phyloP scores from a whole-genome alignment of 805 yeast genomes.

The Kurtzmaniella cleridarum region DNA sequence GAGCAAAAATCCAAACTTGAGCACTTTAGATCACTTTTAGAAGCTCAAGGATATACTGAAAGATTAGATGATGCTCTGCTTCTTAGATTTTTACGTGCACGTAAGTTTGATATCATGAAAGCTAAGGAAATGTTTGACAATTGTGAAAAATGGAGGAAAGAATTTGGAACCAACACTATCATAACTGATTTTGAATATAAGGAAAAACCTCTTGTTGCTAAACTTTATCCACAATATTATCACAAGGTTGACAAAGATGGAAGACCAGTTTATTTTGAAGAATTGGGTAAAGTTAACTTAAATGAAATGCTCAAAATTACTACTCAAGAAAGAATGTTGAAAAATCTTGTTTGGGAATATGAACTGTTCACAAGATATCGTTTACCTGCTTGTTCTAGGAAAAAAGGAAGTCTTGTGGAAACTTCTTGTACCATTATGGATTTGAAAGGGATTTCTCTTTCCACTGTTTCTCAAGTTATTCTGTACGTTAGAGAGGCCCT shows the following conservation, averaged over 20 bases:
- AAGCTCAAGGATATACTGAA: conserved; percentile 60
- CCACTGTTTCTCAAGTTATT: conserved; percentile 79
- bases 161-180: conserved; percentile 81
- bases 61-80: conserved; percentile 85
- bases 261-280: conserved; percentile 92
- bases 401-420: conserved; percentile 72
- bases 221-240: conserved; percentile 92
- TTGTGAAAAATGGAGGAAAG: conserved; percentile 90
- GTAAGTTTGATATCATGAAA: conserved; percentile 81
- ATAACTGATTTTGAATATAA: conserved; percentile 82
- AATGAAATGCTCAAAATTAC: conserved; percentile 90
- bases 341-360: conserved; percentile 95
- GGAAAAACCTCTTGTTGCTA: conserved; percentile 89
- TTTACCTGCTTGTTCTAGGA: conserved; percentile 91
- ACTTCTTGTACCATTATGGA: conserved; percentile 96
- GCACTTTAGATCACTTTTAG: conserved; percentile 52
- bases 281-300: conserved; percentile 85
- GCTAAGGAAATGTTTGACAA: conserved; percentile 78
- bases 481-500: conserved; percentile 91
- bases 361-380: conserved; percentile 82
- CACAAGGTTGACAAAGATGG: conserved; percentile 97
- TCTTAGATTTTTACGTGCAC: conserved; percentile 84
- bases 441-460: conserved; percentile 85
- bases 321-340: conserved; percentile 91
- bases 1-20: conserved; percentile 59